Base-by-base conservation (phyloP, 345 rosid species). In the Dovyalis caffra region DNA sequence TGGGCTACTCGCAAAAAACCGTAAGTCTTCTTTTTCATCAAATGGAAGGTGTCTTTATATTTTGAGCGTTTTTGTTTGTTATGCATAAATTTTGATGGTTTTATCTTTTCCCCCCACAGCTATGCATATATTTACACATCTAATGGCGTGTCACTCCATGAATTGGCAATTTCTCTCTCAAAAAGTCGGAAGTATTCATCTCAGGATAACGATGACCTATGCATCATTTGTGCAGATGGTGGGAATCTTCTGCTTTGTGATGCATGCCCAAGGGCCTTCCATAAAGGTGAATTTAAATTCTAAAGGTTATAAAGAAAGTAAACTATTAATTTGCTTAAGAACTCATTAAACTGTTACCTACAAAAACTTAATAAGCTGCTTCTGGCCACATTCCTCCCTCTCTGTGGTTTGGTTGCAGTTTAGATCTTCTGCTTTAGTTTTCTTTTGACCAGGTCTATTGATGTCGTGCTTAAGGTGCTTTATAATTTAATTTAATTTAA, bases 231-330 rank as follows among this genome's bases (percentile, higher is more conserved):
- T 87, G 92, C 94, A 32, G 97, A 95, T 91, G 98, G 97, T 81
- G 98, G 98, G 74, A 86, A 87, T 86, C 98, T 95, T 75, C 47
- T 95, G 86, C 88, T 86, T 70, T 95, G 98, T 80, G 97, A 91
- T 90, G 97, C 97, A 81, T 95, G 97, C 87, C 97, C 99, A 66
- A 88, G 99, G 91, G 97, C 99, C 75, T 95, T 95, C 83, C 99
- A 95, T 75, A 89, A 85, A 92, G 95, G 97, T 92, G 82, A 88
- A 82, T 12, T 2, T 20, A 26, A 51, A 3, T 76, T 35, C 16
- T n/a, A 66, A 23, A 7, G n/a, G 57, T 43, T 67, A 67, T 8
- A 37, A 53, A 23, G 34, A 67, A 40, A 35, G 51, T 26, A 66
- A 40, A 38, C 70, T 10, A 1, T 31, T 15, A 62, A 31, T 28